Conservation (phyloP, 140 eudicot species). For the Cichorium intybus region DNA sequence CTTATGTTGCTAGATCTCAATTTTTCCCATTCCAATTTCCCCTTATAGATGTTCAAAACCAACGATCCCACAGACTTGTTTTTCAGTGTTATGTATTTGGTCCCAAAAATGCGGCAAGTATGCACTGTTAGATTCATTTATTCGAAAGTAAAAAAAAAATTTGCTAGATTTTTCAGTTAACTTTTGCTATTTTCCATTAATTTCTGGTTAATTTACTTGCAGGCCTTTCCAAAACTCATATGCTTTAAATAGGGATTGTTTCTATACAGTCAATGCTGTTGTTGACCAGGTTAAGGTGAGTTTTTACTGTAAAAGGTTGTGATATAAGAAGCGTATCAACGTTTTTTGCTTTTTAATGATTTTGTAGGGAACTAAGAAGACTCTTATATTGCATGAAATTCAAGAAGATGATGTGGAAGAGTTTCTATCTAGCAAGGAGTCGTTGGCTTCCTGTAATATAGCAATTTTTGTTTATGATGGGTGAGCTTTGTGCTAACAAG, state of each 20-base stretch:
- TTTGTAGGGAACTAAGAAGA: slow-evolving; percentile 79
- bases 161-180: too few species aligned
- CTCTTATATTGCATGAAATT: slow-evolving; percentile 79
- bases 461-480: slow-evolving; percentile 86
- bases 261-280: slow-evolving; percentile 69
- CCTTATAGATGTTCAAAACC: slow-evolving; percentile 77
- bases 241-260: slow-evolving; percentile 32
- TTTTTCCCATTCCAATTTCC: too few species aligned
- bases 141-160: slow-evolving; percentile 78
- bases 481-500: slow-evolving; percentile 34
- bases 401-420: slow-evolving; percentile 82
- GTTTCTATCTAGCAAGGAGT: slow-evolving; percentile 65
- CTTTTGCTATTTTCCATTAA: not conserved
- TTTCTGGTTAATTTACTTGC: slow-evolving; percentile 26
- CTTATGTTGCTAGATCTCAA: too few species aligned
- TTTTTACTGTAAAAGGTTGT: slow-evolving; percentile 19
- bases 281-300: slow-evolving; percentile 79
- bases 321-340: slow-evolving; percentile 1
- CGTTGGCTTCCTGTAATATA: slow-evolving; percentile 78
- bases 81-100: slow-evolving; percentile 88
- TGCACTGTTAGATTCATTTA: slow-evolving; percentile 62
- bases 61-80: slow-evolving; percentile 80
- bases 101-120: slow-evolving; percentile 81
- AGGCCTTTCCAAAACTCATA: slow-evolving; percentile 74
- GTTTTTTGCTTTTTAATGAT: too few species aligned